Percentiles rank a stretch among this genome's conserved stretches.
Evolutionary conservation across 2,329 filamentous ascomycete species (phyloP).

Genomic region (Colletotrichum aenigma): DNA sequence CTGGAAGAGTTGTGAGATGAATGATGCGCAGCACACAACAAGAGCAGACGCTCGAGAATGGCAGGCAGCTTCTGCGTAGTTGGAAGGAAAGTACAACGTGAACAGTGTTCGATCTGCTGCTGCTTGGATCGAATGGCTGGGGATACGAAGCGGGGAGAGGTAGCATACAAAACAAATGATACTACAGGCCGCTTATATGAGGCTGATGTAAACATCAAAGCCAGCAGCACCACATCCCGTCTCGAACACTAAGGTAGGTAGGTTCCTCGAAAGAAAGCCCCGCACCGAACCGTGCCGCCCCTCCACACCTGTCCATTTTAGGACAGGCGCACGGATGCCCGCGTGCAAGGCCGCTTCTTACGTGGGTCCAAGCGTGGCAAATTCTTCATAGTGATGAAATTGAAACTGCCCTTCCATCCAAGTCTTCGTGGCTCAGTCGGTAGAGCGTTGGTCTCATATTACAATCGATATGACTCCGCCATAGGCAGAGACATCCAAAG

Average conservation of each 20-base stretch:
- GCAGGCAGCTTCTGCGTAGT: neutral
- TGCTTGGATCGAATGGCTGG: neutral
- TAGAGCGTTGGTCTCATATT: slow-evolving; percentile 17
- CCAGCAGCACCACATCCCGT: neutral
- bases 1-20: neutral
- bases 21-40: neutral
- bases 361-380: neutral
- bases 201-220: neutral
- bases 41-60: neutral
- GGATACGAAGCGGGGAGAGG: neutral
- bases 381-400: neutral
- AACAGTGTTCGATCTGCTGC: neutral
- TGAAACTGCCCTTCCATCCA: too few species aligned
- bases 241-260: neutral
- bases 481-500: slow-evolving; percentile 4
- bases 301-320: neutral
- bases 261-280: neutral
- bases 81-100: neutral
- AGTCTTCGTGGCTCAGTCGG: slow-evolving; percentile 16
- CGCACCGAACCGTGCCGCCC: neutral
- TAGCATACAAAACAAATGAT: neutral
- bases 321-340: neutral
- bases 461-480: neutral
- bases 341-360: neutral
- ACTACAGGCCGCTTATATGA: neutral